These are phyloP conservation scores for Penicillium canariense DNA, from an alignment of 495 filamentous ascomycete species.

Conservation along the genomic window DNA sequence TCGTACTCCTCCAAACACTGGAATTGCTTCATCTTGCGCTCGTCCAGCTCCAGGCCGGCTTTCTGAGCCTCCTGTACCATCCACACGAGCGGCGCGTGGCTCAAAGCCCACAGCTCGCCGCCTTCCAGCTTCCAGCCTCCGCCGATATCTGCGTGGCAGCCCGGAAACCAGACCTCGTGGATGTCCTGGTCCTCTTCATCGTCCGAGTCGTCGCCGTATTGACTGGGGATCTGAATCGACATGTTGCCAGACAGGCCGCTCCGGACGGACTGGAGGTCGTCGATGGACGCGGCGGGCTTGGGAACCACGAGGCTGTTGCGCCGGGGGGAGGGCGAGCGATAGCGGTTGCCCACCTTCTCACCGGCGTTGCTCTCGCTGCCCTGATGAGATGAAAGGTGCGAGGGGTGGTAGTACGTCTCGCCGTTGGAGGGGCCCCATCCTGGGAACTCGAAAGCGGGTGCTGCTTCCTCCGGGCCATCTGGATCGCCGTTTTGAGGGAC, in stretches of 20 bases:
- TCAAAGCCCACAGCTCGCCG: constrained; percentile 59
- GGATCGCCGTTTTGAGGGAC: constrained; percentile 2
- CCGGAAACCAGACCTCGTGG: constrained; percentile 81
- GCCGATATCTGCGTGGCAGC: constrained; percentile 79
- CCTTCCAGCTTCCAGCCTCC: constrained; percentile 71
- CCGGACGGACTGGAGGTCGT: constrained; percentile 37
- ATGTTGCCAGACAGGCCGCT: constrained; percentile 37
- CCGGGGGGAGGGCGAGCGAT: constrained; percentile 41
- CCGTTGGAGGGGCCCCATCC: constrained; percentile 25
- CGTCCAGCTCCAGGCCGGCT: constrained; percentile 71
- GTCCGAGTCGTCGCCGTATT: constrained; percentile 55
- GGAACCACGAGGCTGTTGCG: constrained; percentile 32
- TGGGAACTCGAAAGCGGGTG: constrained; percentile 1
- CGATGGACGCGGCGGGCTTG: constrained; percentile 24
- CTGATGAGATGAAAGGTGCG: constrained; percentile 24
- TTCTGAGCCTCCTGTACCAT: constrained; percentile 78
- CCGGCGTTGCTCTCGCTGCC: constrained; percentile 13
- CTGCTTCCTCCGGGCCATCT: neutral
- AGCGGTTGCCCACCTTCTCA: constrained; percentile 25
- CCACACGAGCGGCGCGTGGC: constrained; percentile 76
- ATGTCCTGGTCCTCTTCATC: constrained; percentile 70
- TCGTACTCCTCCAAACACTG: constrained; percentile 56
- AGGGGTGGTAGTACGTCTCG: constrained; percentile 38
- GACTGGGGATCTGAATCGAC: constrained; percentile 38
- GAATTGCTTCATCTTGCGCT: constrained; percentile 63